These are phyloP conservation scores for Sphagnum magellanicum DNA, from an alignment of 228 moss, liverwort and hornwort genomes.

Conservation along the genomic window DNA sequence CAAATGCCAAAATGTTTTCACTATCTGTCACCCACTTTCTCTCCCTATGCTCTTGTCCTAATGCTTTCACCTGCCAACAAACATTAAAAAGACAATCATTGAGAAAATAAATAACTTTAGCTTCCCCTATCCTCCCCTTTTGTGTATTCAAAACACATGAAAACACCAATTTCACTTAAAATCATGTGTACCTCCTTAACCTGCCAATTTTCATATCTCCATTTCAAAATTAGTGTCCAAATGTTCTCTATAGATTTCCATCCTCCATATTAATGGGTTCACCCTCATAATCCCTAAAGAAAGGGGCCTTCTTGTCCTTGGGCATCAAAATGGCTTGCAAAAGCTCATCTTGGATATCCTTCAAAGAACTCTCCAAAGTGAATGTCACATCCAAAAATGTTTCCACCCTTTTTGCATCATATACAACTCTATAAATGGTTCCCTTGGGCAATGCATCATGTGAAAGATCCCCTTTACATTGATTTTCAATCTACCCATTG, in stretches of 20 bases:
- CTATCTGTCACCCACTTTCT: constrained; percentile 37
- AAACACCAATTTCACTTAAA: too few species aligned
- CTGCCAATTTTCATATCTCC: constrained; percentile 47
- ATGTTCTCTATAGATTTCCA: constrained; percentile 30
- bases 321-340: constrained; percentile 34
- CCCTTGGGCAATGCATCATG: too few species aligned
- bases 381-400: constrained; percentile 28
- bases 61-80: constrained; percentile 22
- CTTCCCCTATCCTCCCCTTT: too few species aligned
- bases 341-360: constrained; percentile 27
- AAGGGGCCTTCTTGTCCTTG: constrained; percentile 30
- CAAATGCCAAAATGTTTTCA: constrained; percentile 51
- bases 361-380: constrained; percentile 23
- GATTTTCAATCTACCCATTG: too few species aligned
- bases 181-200: constrained; percentile 34
- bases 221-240: constrained; percentile 40
- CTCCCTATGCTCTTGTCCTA: constrained; percentile 47
- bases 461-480: too few species aligned
- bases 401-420: constrained; percentile 22
- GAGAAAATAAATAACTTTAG: too few species aligned
- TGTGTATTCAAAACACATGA: too few species aligned
- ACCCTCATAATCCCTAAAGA: constrained; percentile 33
- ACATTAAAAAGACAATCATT: too few species aligned
- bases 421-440: constrained; percentile 17
- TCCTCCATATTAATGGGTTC: constrained; percentile 10